Conservation (phyloP, 306 rosid genomes). For the Inga oerstediana region DNA sequence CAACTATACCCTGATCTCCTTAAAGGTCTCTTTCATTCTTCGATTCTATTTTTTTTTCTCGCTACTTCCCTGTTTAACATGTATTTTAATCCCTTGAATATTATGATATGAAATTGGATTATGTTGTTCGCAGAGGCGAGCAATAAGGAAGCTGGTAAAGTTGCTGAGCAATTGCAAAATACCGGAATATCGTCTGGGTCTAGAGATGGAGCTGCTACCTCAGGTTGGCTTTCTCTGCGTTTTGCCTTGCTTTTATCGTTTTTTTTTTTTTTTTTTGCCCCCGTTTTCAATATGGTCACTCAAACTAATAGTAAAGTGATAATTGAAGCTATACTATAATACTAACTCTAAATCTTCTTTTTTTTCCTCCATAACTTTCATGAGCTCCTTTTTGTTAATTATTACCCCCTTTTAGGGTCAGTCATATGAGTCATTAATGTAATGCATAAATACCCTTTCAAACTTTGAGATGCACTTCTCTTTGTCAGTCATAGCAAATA, state of each 20-base stretch:
- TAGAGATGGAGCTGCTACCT: constrained; percentile 80
- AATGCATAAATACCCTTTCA: not conserved
- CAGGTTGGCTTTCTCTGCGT: constrained; percentile 50
- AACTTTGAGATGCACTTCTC: not conserved
- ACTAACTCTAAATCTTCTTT: not conserved
- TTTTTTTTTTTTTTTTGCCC: not conserved
- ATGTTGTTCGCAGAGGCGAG: constrained; percentile 54
- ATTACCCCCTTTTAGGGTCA: not conserved
- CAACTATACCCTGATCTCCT: constrained; percentile 83
- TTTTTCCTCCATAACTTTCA: not conserved
- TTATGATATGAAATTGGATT: not conserved
- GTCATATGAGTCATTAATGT: not conserved
- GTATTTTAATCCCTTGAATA: not conserved
- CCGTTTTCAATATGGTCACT: not conserved
- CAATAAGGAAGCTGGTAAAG: constrained; percentile 69
- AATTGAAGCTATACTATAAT: not conserved
- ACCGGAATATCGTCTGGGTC: constrained; percentile 62
- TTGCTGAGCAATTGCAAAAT: constrained; percentile 67
- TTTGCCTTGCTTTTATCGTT: not conserved
- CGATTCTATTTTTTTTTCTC: not conserved
- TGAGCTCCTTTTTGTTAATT: not conserved
- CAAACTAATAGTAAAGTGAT: not conserved
- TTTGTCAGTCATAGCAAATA: not conserved
- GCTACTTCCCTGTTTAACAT: not conserved
- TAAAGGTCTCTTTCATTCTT: constrained; percentile 48